Conservation (phyloP, 495 filamentous ascomycete species). For the Penicillium simplicissimum region DNA sequence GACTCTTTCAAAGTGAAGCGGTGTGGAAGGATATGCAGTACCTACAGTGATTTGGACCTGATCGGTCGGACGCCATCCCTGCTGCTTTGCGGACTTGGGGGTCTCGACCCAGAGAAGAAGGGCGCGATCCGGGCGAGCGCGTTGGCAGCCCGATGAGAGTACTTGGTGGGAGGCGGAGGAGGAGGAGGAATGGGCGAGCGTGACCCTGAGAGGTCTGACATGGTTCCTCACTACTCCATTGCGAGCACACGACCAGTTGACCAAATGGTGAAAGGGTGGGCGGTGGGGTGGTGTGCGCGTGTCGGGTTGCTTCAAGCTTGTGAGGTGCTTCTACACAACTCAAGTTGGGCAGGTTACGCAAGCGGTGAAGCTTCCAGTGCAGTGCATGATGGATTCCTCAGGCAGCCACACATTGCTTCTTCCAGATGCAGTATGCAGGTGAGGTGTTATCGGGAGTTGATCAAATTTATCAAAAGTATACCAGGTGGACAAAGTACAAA, state of each 20-base stretch:
- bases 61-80: slow-evolving; percentile 42
- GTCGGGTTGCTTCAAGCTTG: background rate
- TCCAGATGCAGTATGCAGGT: background rate
- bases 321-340: slow-evolving; percentile 7
- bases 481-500: background rate
- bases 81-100: slow-evolving; percentile 50
- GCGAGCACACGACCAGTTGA: slow-evolving; percentile 33
- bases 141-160: slow-evolving; percentile 53
- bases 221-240: slow-evolving; percentile 34
- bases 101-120: slow-evolving; percentile 56
- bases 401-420: background rate
- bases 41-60: slow-evolving; percentile 47
- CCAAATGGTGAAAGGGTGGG: slow-evolving; percentile 19
- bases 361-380: slow-evolving; percentile 22
- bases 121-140: slow-evolving; percentile 59
- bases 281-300: background rate
- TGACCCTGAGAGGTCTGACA: slow-evolving; percentile 47
- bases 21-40: slow-evolving; percentile 28
- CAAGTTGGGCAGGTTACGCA: slow-evolving; percentile 14
- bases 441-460: background rate
- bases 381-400: background rate
- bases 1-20: slow-evolving; percentile 14
- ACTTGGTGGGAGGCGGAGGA: slow-evolving; percentile 54
- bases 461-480: background rate
- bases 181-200: slow-evolving; percentile 44